These are phyloP conservation scores for Aurantiochytrium sp. DNA, from an alignment of 108 stramenopile species.

Conservation along the genomic window DNA sequence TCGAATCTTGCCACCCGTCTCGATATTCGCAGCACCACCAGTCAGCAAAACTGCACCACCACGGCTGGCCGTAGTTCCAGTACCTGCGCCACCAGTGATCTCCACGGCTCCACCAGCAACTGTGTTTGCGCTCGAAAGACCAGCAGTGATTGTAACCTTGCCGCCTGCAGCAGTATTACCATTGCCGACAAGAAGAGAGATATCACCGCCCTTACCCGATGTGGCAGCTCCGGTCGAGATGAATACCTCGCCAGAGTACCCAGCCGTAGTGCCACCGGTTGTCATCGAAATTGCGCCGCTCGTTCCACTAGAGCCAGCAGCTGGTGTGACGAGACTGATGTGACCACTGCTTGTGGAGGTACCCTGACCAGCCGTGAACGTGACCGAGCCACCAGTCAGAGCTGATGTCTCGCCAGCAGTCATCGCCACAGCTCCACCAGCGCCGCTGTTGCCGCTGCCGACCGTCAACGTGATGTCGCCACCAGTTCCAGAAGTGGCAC, in stretches of 20 bases:
- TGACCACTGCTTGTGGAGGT: constrained; percentile 21
- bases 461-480: not conserved
- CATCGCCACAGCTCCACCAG: constrained; percentile 28
- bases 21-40: not conserved
- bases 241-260: not conserved
- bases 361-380: constrained; percentile 23
- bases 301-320: not conserved
- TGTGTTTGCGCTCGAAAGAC: not conserved
- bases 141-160: not conserved
- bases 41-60: not conserved
- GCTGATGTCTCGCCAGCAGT: constrained; percentile 16
- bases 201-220: not conserved
- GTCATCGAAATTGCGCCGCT: not conserved
- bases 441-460: not conserved
- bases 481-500: not conserved
- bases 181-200: not conserved
- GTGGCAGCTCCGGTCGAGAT: not conserved
- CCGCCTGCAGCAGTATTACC: not conserved
- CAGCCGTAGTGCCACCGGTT: not conserved
- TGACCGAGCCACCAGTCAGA: constrained; percentile 20
- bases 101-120: not conserved
- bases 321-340: too few relatives aligned
- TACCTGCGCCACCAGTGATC: too few relatives aligned
- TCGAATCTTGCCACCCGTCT: not conserved
- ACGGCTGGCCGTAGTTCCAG: not conserved